phyloP scores from a whole-genome alignment of 2,329 filamentous ascomycete genomes.

The Fusarium tjaetaba region DNA sequence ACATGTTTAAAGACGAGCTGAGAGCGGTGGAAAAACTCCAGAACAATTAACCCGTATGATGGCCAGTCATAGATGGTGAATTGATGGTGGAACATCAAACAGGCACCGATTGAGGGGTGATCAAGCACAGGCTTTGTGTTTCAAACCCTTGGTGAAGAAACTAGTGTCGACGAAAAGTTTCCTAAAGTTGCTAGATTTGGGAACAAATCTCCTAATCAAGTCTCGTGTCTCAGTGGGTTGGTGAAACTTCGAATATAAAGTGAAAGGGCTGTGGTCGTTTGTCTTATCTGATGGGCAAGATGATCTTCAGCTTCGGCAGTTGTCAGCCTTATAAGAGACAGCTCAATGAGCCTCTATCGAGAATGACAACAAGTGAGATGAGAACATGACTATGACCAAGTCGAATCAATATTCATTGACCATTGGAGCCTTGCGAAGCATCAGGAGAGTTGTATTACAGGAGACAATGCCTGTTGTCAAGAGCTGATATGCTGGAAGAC shows the following conservation, averaged over 20 bases:
- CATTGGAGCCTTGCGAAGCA: not conserved
- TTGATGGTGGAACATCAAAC: constrained; percentile 30
- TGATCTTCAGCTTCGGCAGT: constrained; percentile 17
- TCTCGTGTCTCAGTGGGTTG: not conserved
- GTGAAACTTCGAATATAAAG: not conserved
- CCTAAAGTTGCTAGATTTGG: not conserved
- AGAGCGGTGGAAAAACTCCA: constrained; percentile 37
- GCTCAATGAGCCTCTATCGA: not conserved
- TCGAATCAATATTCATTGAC: not conserved
- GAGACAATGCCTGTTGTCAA: not conserved
- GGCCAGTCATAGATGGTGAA: constrained; percentile 20
- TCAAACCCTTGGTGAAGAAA: constrained; percentile 30
- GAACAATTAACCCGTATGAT: not conserved
- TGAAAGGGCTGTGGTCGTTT: constrained; percentile 16
- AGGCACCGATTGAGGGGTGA: constrained; percentile 29
- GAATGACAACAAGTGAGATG: not conserved
- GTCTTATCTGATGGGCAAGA: constrained; percentile 9
- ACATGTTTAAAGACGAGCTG: constrained; percentile 3
- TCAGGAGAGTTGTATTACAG: not conserved
- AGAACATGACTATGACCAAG: not conserved
- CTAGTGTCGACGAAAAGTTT: constrained; percentile 4
- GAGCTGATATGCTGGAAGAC: not conserved
- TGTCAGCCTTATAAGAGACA: not conserved
- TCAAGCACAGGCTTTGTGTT: constrained; percentile 32
- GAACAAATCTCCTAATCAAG: not conserved